A percentile compares a stretch with the other conserved stretches of the same genome.
Evolutionary conservation across 2,329 filamentous ascomycete genomes (phyloP).

Genomic region (Aspergillus sp.): DNA sequence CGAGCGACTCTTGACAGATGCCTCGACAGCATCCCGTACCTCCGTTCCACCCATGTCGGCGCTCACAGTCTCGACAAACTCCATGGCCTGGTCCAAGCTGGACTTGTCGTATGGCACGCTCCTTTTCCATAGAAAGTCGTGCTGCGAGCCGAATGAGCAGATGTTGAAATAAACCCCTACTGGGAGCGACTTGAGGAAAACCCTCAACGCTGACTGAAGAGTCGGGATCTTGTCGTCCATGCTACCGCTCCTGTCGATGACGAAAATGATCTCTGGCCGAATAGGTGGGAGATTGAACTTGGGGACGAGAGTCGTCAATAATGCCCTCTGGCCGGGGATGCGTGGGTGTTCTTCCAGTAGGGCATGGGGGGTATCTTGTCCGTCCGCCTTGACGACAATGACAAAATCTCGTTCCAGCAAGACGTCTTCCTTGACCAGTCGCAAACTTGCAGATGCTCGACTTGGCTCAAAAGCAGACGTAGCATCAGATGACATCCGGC

Average conservation of each 20-base stretch:
- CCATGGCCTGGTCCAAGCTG: slow-evolving; percentile 38
- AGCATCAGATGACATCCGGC: slow-evolving; percentile 44
- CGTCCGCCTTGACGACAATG: slow-evolving; percentile 54
- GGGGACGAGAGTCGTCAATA: slow-evolving; percentile 65
- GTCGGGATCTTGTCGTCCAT: slow-evolving; percentile 43
- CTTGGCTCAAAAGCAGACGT: slow-evolving; percentile 45
- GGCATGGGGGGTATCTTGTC: slow-evolving; percentile 53
- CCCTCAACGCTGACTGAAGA: slow-evolving; percentile 43
- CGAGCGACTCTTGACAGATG: slow-evolving; percentile 40
- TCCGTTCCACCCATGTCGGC: slow-evolving; percentile 49
- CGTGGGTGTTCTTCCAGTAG: slow-evolving; percentile 58
- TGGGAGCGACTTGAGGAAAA: slow-evolving; percentile 54
- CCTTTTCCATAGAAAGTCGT: slow-evolving; percentile 41
- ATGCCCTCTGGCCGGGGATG: slow-evolving; percentile 52
- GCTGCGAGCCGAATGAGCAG: slow-evolving; percentile 47
- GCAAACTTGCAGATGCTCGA: slow-evolving; percentile 55
- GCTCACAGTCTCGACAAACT: slow-evolving; percentile 35
- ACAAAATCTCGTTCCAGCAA: slow-evolving; percentile 58
- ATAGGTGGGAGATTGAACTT: slow-evolving; percentile 55
- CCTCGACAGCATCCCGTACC: slow-evolving; percentile 42
- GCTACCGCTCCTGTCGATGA: slow-evolving; percentile 64
- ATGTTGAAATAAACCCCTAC: slow-evolving; percentile 51
- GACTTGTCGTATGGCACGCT: slow-evolving; percentile 41
- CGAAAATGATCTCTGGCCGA: slow-evolving; percentile 59
- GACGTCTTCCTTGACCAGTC: slow-evolving; percentile 31